Evolutionary conservation across 257 asterid species (phyloP).

Genomic region (Solanum virginianum): DNA sequence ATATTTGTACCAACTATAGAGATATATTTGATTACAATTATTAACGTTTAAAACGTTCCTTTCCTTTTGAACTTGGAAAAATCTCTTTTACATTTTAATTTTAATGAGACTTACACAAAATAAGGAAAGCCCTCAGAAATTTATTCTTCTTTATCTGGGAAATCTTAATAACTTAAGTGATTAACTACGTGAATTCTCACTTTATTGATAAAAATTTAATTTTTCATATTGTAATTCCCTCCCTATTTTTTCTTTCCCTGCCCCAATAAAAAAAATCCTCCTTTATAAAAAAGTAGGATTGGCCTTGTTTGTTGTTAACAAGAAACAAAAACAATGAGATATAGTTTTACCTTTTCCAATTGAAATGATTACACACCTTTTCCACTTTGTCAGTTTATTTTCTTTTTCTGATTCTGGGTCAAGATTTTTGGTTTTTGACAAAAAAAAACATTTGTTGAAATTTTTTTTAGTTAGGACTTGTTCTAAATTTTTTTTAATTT

Average conservation of each 20-base stretch:
- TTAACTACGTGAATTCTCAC: fast-evolving
- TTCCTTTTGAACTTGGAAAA: neutral
- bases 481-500: too few species aligned
- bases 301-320: neutral
- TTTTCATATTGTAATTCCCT: too few species aligned
- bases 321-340: neutral
- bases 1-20: too few species aligned
- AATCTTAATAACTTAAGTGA: too few species aligned
- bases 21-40: too few species aligned
- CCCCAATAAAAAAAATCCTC: too few species aligned
- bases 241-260: too few species aligned
- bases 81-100: neutral
- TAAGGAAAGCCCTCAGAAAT: neutral
- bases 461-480: too few species aligned
- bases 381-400: neutral
- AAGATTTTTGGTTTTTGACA: neutral
- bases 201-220: too few species aligned
- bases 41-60: too few species aligned
- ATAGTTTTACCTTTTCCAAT: neutral
- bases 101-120: neutral
- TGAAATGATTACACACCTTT: neutral
- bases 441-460: too few species aligned
- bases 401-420: neutral
- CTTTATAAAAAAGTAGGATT: neutral
- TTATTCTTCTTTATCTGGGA: neutral